phyloP scores from a whole-genome alignment of 2,329 filamentous ascomycete genomes.

The Beauveria sp. region DNA sequence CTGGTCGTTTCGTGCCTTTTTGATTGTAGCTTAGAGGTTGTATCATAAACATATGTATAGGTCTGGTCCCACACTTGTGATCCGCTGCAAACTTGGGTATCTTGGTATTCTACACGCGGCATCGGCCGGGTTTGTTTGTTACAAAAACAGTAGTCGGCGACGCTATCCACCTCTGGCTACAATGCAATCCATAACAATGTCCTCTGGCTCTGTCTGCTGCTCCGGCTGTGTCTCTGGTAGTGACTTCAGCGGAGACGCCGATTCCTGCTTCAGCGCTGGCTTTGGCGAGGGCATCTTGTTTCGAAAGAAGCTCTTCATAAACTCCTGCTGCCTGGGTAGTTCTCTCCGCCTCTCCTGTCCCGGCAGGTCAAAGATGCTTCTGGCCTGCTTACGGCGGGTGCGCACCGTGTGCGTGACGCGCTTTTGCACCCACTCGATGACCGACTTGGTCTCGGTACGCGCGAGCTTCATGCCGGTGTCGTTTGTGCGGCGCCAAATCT shows the following conservation, averaged over 20 bases:
- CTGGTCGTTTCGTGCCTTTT: slow-evolving; percentile 11
- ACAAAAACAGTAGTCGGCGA: neutral
- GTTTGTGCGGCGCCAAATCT: slow-evolving; percentile 54
- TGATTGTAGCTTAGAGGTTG: slow-evolving; percentile 27
- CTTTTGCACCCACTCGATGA: slow-evolving; percentile 65
- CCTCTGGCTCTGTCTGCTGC: neutral
- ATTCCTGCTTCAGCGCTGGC: neutral
- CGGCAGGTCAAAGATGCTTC: slow-evolving; percentile 39
- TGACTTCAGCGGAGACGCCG: neutral
- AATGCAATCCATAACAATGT: slow-evolving; percentile 14
- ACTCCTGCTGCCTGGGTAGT: slow-evolving; percentile 37
- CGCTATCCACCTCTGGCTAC: slow-evolving; percentile 13
- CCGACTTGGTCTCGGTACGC: slow-evolving; percentile 69
- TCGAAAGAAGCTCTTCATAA: slow-evolving; percentile 40
- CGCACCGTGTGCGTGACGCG: slow-evolving; percentile 65
- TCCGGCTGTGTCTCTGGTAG: neutral
- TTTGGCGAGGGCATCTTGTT: slow-evolving; percentile 16
- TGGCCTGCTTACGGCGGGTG: slow-evolving; percentile 49
- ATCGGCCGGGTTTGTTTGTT: neutral
- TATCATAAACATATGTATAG: slow-evolving; percentile 23
- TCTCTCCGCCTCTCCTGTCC: slow-evolving; percentile 24
- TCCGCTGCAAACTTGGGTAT: neutral
- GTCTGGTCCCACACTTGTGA: neutral
- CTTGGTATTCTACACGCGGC: neutral
- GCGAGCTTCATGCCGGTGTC: slow-evolving; percentile 66